Evolutionary conservation across 2,329 filamentous ascomycete species (phyloP), one percentile per base, ranked within the genome.

Genomic region (Diaporthe eres): DNA sequence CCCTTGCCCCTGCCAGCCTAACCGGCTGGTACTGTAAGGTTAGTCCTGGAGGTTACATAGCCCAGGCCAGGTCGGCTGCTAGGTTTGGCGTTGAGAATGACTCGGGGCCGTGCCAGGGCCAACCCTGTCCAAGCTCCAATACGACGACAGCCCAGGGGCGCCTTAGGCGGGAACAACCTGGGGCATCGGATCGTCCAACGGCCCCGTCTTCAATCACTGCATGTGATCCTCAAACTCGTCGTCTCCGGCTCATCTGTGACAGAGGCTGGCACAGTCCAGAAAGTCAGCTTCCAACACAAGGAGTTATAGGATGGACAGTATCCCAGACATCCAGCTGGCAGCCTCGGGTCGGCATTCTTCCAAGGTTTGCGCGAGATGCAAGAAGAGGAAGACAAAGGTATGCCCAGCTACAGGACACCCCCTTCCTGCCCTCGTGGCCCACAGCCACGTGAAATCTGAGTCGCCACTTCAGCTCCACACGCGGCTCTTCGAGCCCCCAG

Each of bases 371-470:
- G 60, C 72, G 34, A 74, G 72, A 42, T 74, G 72, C 39, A 74
- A 74, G 61, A 74, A 74, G 39, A 44, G 72, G 34, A 74, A 74
- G 61, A 74, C 72, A 22, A 74, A 72, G 71, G 71, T 72, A 49
- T 4, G 71, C 34, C 10, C 28, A 34, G 3, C 63, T 12, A 19
- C 3, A 25, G 13, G 15, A 51, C 1, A 39, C 42, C n/a, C 49
- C 34, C 65, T 42, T 72, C 39, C 44, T 37, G 34, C n/a, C 25
- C n/a, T 63, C 57, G 9, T 42, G 57, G 58, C 58, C 71, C 71
- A 72, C 57, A 53, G 71, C 71, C 57, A 61, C 44, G 57, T 72
- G 71, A 53, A 42, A 25, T 63, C 39, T 42, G 42, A 51, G 19
- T 39, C 57, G 55, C 34, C 19, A 25, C 31, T 8, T 51, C 58